Base-by-base conservation (phyloP, 768 basidiomycete species). In the Tubosaeta brunneosetosa region DNA sequence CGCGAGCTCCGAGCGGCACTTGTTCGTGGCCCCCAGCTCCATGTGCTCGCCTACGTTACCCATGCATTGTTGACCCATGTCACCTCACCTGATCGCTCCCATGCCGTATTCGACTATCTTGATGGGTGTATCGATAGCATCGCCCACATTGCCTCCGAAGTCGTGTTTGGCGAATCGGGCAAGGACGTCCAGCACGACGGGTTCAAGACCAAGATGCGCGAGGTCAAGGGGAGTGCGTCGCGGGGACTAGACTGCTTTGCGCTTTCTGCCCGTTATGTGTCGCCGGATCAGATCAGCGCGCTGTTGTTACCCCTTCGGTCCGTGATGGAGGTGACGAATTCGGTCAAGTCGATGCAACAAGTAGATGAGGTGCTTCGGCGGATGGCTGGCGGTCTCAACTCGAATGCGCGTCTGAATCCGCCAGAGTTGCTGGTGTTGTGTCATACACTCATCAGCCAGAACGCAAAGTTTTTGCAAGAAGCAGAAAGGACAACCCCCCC, bases 201-300 rank as follows among this genome's bases (percentile, higher is more conserved):
- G 25, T 97, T 95, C 82, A 91, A 86, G 73, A 94, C 93, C 16
- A 94, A 90, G 69, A 89, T 93, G 83, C 81, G 88, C 19, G 95
- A 99, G 72, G 95, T 94, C 27, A 79, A 84, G 31, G 79, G 83
- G 10, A 92, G 91, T 25, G 79, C 85, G 3, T 82, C 90, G n/a
- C 84, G 84, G 64, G 92, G 87, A 2, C 72, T 95, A 31, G 93
- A 98, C 64, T 85, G 89, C 0, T 92, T 97, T 61, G 81, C 84
- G 13, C 79, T 93, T 52, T 71, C 91, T 31, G 87, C 95, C 10
- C 85, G 85, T 56, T 76, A 81, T 60, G 81, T 94, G 54, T 86
- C 89, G 0, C 90, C 94, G 2, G 62, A 71, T 16, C 84, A 85
- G 59, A 83, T 97, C 66, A 85, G 84, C 56, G 78, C 78, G 29